Percentiles rank a stretch among this genome's conserved stretches.
These are phyloP conservation scores for Rubus idaeus DNA, from an alignment of 306 rosid species.

Conservation along the genomic window DNA sequence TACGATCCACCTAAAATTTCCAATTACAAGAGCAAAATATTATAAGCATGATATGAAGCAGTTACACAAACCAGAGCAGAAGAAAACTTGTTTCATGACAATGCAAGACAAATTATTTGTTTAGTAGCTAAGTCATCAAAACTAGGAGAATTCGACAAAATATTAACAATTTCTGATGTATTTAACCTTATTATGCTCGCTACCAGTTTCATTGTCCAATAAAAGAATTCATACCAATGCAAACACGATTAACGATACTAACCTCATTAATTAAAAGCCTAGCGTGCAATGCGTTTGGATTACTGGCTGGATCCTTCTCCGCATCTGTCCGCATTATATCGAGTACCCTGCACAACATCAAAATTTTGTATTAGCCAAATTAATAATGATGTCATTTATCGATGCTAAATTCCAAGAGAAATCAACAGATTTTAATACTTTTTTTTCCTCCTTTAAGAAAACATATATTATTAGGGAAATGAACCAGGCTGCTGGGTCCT, in stretches of 20 bases:
- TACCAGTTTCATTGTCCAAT: conserved; percentile 5
- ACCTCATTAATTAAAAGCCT: conserved; percentile 81
- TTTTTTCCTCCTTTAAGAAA: not conserved
- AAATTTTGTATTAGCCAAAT: conserved; percentile 7
- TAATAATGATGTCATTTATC: not conserved
- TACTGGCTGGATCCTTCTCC: conserved; percentile 62
- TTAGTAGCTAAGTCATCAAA: conserved; percentile 13
- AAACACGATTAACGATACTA: conserved; percentile 18
- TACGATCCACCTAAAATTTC: conserved; percentile 74
- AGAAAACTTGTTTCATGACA: not conserved
- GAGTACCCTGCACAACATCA: conserved; percentile 70
- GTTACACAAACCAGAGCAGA: not conserved
- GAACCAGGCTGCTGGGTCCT: not conserved
- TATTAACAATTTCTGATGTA: not conserved
- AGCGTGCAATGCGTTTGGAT: conserved; percentile 66
- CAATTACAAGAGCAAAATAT: conserved; percentile 13
- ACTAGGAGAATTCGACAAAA: conserved; percentile 6
- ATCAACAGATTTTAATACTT: not conserved
- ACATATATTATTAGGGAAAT: not conserved
- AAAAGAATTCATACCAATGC: conserved; percentile 11
- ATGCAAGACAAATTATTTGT: conserved; percentile 12
- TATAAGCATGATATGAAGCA: not conserved
- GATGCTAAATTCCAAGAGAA: not conserved
- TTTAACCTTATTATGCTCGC: not conserved
- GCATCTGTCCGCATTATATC: conserved; percentile 82